Percentiles rank a stretch among this genome's conserved stretches.
Conservation (phyloP, 1,139 yeast species). For the Candida neerlandica region DNA sequence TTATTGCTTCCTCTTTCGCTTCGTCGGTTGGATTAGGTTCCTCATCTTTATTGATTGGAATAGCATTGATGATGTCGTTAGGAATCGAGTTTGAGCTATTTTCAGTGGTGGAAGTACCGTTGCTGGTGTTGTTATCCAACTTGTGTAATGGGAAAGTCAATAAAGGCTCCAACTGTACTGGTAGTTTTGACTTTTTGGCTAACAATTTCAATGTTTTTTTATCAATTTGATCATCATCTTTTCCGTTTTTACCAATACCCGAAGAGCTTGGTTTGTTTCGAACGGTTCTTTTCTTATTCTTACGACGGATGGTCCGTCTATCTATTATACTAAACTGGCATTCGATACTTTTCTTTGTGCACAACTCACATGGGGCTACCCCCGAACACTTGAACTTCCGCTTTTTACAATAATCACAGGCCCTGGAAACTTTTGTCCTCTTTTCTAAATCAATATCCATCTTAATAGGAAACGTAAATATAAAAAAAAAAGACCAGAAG, state of each 20-base stretch:
- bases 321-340: slow-evolving; percentile 32
- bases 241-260: neutral
- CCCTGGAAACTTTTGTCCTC: slow-evolving; percentile 36
- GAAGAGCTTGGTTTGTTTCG: neutral
- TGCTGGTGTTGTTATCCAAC: slow-evolving; percentile 9
- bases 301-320: slow-evolving; percentile 18
- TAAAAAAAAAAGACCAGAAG: no score
- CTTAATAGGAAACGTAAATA: neutral
- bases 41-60: neutral
- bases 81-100: neutral
- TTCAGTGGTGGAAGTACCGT: neutral
- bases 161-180: slow-evolving; percentile 15
- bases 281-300: slow-evolving; percentile 16
- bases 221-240: slow-evolving; percentile 13
- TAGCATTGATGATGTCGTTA: neutral
- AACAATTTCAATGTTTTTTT: slow-evolving; percentile 12
- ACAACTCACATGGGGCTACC: slow-evolving; percentile 29
- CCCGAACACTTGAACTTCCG: slow-evolving; percentile 39
- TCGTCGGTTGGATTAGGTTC: neutral
- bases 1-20: slow-evolving; percentile 15
- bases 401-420: slow-evolving; percentile 43
- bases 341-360: slow-evolving; percentile 26
- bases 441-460: slow-evolving; percentile 17
- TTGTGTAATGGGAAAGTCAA: slow-evolving; percentile 17
- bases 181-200: slow-evolving; percentile 11